These are phyloP conservation scores for Aspergillus pseudoviridinutans DNA, from an alignment of 2,329 filamentous ascomycete species.

Conservation along the genomic window DNA sequence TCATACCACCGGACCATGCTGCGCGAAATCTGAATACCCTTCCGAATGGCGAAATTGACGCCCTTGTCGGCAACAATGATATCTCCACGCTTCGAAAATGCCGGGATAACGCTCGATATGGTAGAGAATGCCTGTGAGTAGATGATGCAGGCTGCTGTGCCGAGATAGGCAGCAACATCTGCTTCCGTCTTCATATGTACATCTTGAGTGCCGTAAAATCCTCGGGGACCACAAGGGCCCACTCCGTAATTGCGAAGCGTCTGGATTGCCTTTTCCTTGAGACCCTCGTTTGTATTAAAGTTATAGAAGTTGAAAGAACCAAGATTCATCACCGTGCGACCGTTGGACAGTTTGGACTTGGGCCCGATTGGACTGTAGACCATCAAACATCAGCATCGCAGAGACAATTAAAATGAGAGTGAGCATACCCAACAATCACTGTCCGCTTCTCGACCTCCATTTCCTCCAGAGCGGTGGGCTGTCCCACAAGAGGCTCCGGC, in stretches of 20 bases:
- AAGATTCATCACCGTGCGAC: conserved; percentile 87
- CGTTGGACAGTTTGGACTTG: conserved; percentile 81
- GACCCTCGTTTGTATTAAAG: conserved; percentile 83
- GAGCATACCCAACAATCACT: conserved; percentile 74
- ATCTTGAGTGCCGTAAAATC: conserved; percentile 98
- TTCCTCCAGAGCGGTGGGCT: conserved; percentile 70
- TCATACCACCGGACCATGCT: conserved; percentile 92
- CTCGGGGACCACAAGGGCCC: conserved; percentile 90
- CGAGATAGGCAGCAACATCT: conserved; percentile 86
- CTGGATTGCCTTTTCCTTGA: conserved; percentile 93
- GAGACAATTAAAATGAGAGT: neutral
- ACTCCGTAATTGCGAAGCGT: conserved; percentile 94
- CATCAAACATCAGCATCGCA: neutral
- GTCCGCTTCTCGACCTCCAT: conserved; percentile 79
- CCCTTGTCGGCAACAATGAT: conserved; percentile 94
- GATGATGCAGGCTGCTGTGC: conserved; percentile 83
- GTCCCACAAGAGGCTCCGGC: conserved; percentile 81
- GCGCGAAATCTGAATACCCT: conserved; percentile 87
- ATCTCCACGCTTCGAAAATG: conserved; percentile 94
- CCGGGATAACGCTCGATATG: conserved; percentile 93
- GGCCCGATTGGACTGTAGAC: conserved; percentile 72
- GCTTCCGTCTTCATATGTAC: conserved; percentile 96
- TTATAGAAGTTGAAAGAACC: conserved; percentile 98
- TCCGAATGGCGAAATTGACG: conserved; percentile 89
- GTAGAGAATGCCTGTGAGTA: conserved; percentile 96